These are phyloP conservation scores for Platanthera guangdongensis DNA, from an alignment of 106 monocot species.

Conservation along the genomic window DNA sequence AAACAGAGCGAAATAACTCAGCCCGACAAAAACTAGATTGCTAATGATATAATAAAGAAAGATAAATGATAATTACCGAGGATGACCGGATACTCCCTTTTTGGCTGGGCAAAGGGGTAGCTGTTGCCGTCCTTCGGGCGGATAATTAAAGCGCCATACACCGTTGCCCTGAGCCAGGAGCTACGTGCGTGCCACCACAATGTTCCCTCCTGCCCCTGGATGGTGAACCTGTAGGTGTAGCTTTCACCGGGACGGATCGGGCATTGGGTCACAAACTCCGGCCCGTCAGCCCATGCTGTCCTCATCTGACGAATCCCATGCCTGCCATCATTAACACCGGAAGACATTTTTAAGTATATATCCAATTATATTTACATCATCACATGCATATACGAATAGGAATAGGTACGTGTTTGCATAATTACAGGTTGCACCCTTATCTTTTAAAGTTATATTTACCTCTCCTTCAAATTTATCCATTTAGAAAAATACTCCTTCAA, in stretches of 20 bases:
- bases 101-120: conserved; percentile 44
- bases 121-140: conserved; percentile 25
- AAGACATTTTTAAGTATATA: neutral
- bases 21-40: too few relatives aligned
- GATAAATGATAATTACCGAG: conserved; percentile 21
- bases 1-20: too few relatives aligned
- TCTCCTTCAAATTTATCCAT: too few relatives aligned
- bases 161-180: conserved; percentile 57
- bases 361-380: neutral
- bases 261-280: conserved; percentile 57
- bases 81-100: conserved; percentile 27
- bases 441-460: too few relatives aligned
- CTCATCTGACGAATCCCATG: conserved; percentile 47
- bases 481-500: too few relatives aligned
- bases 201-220: conserved; percentile 45
- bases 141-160: conserved; percentile 57
- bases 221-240: conserved; percentile 55
- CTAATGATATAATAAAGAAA: neutral
- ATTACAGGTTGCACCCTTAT: too few relatives aligned
- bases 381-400: neutral
- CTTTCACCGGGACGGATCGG: conserved; percentile 44
- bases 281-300: conserved; percentile 56
- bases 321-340: conserved; percentile 12
- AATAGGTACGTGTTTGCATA: too few relatives aligned
- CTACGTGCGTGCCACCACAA: conserved; percentile 67